Percentiles rank a stretch among this genome's conserved stretches.
Evolutionary conservation across 306 rosid species (phyloP).

Genomic region (Echinosophora koreensis): DNA sequence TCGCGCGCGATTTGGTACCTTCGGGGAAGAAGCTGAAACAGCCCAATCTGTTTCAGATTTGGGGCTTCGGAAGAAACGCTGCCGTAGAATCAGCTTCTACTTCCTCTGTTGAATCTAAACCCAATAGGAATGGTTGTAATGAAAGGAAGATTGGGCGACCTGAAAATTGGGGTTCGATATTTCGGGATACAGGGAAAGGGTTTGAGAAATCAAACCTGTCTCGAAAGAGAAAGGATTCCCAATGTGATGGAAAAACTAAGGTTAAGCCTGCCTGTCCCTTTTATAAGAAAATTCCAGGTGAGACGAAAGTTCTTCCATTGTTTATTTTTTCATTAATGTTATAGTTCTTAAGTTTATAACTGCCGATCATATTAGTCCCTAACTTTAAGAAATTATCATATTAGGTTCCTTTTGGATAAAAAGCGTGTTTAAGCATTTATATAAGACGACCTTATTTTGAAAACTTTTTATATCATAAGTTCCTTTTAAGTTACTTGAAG

Average conservation of each 20-base stretch:
- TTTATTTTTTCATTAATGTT: not conserved
- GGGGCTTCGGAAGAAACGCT: slow-evolving; percentile 52
- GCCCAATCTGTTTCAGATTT: slow-evolving; percentile 54
- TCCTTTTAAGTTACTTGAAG: too few relatives aligned
- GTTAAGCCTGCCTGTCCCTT: slow-evolving; percentile 57
- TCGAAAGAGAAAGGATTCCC: slow-evolving; percentile 42
- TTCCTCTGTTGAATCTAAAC: slow-evolving; percentile 31
- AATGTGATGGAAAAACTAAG: slow-evolving; percentile 31
- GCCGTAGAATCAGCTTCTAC: slow-evolving; percentile 11
- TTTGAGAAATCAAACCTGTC: slow-evolving; percentile 33
- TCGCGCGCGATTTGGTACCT: not conserved
- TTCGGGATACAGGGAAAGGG: slow-evolving; percentile 32
- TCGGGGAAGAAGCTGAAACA: slow-evolving; percentile 62
- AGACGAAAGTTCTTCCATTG: not conserved
- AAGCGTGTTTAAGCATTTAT: too few relatives aligned
- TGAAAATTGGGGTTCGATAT: slow-evolving; percentile 48
- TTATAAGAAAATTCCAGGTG: slow-evolving; percentile 67
- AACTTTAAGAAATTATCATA: too few relatives aligned
- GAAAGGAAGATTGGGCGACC: slow-evolving; percentile 50
- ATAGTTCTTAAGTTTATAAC: not conserved
- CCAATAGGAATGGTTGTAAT: not conserved
- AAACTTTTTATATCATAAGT: too few relatives aligned
- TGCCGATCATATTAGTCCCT: too few relatives aligned
- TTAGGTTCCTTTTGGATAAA: too few relatives aligned
- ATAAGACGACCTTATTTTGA: too few relatives aligned